Conservation (phyloP, 345 rosid species). For the Lepidium africanum region DNA sequence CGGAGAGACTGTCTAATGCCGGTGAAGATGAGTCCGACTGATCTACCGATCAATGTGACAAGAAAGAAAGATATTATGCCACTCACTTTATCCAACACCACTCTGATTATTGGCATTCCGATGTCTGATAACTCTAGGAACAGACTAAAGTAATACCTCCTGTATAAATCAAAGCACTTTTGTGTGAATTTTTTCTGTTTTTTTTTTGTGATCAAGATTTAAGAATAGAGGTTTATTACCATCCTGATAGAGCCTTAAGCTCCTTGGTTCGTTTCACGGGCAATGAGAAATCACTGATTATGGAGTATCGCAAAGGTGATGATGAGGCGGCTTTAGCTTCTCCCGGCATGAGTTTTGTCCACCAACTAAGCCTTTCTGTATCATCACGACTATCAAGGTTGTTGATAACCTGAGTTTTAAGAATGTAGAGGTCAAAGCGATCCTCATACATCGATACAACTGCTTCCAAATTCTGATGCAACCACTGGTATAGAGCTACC, state of each 20-base stretch:
- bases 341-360: conserved; percentile 45
- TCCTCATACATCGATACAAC: conserved; percentile 91
- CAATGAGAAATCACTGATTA: conserved; percentile 49
- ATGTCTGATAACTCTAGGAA: conserved; percentile 84
- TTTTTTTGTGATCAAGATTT: not conserved
- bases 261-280: conserved; percentile 79
- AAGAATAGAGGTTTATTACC: conserved; percentile 53
- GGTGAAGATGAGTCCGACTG: conserved; percentile 78
- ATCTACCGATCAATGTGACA: conserved; percentile 79
- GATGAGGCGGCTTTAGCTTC: conserved; percentile 32
- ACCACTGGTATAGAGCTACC: conserved; percentile 86
- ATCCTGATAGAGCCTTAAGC: conserved; percentile 75
- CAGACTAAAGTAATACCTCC: conserved; percentile 87
- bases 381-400: conserved; percentile 27
- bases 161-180: conserved; percentile 22
- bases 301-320: conserved; percentile 35
- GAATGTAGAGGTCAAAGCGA: conserved; percentile 70
- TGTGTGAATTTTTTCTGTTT: not conserved
- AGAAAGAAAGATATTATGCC: conserved; percentile 79
- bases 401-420: conserved; percentile 40
- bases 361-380: conserved; percentile 48
- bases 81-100: conserved; percentile 58
- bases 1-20: conserved; percentile 87
- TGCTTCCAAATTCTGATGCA: conserved; percentile 82
- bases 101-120: conserved; percentile 62